Evolutionary conservation across 2,329 filamentous ascomycete species (phyloP).

Genomic region (Zymoseptoria tritici): DNA sequence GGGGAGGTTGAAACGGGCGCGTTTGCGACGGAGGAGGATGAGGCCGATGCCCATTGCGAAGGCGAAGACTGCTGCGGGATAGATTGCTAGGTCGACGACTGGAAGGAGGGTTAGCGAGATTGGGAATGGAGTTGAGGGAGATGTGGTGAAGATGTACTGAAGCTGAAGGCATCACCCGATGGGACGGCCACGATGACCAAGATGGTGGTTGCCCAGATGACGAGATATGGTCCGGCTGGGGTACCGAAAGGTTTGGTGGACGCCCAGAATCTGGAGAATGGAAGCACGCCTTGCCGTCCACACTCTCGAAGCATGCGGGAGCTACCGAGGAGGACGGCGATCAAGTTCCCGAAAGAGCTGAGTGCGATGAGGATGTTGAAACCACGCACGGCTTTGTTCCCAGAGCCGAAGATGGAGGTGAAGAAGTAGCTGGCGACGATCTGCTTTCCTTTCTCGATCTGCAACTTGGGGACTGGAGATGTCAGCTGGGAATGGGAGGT

Average conservation of each 20-base stretch:
- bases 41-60: slow-evolving; percentile 52
- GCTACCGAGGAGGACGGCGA: slow-evolving; percentile 48
- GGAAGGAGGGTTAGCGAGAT: neutral
- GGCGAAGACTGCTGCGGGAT: slow-evolving; percentile 53
- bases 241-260: slow-evolving; percentile 58
- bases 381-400: slow-evolving; percentile 40
- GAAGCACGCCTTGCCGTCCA: slow-evolving; percentile 54
- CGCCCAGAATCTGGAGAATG: slow-evolving; percentile 55
- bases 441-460: slow-evolving; percentile 47
- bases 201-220: slow-evolving; percentile 52
- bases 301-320: slow-evolving; percentile 55
- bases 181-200: slow-evolving; percentile 55
- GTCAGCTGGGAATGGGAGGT: slow-evolving; percentile 23
- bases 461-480: slow-evolving; percentile 41
- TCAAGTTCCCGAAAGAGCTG: slow-evolving; percentile 52
- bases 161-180: slow-evolving; percentile 58
- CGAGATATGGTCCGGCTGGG: slow-evolving; percentile 49
- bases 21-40: slow-evolving; percentile 49
- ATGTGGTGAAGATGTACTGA: slow-evolving; percentile 34
- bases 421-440: slow-evolving; percentile 55
- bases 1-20: slow-evolving; percentile 44
- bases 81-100: slow-evolving; percentile 41
- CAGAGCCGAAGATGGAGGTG: slow-evolving; percentile 47
- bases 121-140: neutral
- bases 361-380: slow-evolving; percentile 52